Conservation (phyloP, 371 early-diverging fungal species). For the Apophysomyces sp. region DNA sequence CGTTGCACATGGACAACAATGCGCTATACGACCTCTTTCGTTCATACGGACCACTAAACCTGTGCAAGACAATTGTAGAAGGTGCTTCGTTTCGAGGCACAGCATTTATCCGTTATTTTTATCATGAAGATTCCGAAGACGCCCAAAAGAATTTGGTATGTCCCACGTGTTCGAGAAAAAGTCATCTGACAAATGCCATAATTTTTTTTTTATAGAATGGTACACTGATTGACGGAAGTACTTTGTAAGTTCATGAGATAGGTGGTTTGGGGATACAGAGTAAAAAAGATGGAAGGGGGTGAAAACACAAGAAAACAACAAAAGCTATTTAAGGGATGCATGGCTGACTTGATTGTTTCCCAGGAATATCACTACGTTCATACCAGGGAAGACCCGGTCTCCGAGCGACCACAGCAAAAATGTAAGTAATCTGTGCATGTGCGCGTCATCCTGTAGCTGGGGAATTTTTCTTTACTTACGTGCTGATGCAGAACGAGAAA, state of each 20-base stretch:
- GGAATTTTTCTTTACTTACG: neutral
- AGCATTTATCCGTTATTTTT: slow-evolving; percentile 40
- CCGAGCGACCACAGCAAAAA: neutral
- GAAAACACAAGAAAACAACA: neutral
- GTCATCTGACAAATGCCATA: slow-evolving; percentile 1
- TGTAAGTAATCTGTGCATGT: neutral
- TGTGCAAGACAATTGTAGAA: slow-evolving; percentile 30
- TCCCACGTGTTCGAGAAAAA: neutral
- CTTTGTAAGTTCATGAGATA: slow-evolving; percentile 18
- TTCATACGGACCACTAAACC: slow-evolving; percentile 39
- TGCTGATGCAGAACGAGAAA: neutral
- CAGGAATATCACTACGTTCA: neutral
- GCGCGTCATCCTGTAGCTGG: neutral
- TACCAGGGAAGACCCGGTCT: neutral
- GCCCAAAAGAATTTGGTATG: slow-evolving; percentile 32
- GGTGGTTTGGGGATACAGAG: neutral
- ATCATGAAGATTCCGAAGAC: slow-evolving; percentile 25
- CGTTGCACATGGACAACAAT: slow-evolving; percentile 23
- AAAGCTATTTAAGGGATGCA: neutral
- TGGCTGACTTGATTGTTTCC: neutral
- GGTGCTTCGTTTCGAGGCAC: slow-evolving; percentile 22
- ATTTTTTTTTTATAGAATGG: slow-evolving; percentile 14
- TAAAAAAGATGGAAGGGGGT: neutral
- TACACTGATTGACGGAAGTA: slow-evolving; percentile 6
- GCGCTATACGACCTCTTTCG: slow-evolving; percentile 34